phyloP scores from a whole-genome alignment of 2,329 filamentous ascomycete genomes.

The Botrytis fragariae region DNA sequence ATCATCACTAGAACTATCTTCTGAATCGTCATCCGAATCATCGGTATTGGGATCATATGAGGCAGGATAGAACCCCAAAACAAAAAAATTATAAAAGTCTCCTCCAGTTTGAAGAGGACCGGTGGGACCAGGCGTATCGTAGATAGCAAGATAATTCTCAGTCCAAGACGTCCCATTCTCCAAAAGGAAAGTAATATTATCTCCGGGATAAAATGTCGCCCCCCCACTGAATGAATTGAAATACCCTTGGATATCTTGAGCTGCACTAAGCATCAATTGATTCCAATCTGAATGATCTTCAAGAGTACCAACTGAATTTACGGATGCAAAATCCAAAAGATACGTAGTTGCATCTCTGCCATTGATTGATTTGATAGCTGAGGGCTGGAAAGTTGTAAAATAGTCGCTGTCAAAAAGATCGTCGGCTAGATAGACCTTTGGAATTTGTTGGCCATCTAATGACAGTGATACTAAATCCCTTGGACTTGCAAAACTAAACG shows the following conservation, averaged over 20 bases:
- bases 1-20: not conserved
- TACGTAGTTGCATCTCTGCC: conserved; percentile 49
- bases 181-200: conserved; percentile 39
- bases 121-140: conserved; percentile 32
- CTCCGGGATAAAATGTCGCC: conserved; percentile 42
- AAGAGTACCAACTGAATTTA: conserved; percentile 36
- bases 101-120: conserved; percentile 32
- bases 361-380: conserved; percentile 53
- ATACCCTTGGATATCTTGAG: conserved; percentile 37
- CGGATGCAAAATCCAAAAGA: conserved; percentile 45
- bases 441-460: conserved; percentile 47
- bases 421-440: conserved; percentile 37
- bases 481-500: conserved; percentile 50
- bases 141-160: conserved; percentile 38
- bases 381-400: conserved; percentile 34
- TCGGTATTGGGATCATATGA: conserved; percentile 24
- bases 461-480: conserved; percentile 58
- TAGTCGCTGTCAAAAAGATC: conserved; percentile 39
- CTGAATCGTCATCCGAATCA: conserved; percentile 9
- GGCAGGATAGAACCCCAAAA: conserved; percentile 29
- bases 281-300: conserved; percentile 43
- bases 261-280: conserved; percentile 29
- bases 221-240: conserved; percentile 38
- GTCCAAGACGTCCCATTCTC: conserved; percentile 41
- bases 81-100: conserved; percentile 36